Evolutionary conservation across 1,139 yeast species (phyloP), one percentile per base, ranked within the genome.

Genomic region (Candida frijolesensis): DNA sequence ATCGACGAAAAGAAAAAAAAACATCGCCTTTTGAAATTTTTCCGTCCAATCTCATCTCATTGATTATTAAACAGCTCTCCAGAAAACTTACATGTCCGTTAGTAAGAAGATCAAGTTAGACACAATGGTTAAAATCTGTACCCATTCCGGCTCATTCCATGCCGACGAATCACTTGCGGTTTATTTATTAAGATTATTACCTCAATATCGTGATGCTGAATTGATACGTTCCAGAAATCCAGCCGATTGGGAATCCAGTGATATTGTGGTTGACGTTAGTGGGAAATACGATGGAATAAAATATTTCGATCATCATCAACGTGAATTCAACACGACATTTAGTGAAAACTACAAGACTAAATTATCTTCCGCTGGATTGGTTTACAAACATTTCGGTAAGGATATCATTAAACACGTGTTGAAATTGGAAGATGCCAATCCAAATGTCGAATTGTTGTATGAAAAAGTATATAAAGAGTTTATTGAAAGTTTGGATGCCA

Each of bases 131-230:
- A 68, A 81, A 61, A 88, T 92, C 54, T 92, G 97, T 62, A 92
- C 97, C 14, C 97, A 91, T 65, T 89, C 95, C 43, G 99, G 99
- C 8, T 81, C 92, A 0, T 94, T 94, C 78, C 99, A 94, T 64
- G 98, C 99, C 18, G 99, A 94, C 69, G 99, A 94, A 68, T 86
- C 96, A n/a, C 79, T 95, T 53, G 99, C 98, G 1, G 97, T 92
- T 2, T 92, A 80, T 68, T 84, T 94, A 87, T 75, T 94, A 52
- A 83, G 80, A 60, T 74, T 83, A 29, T 74, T 94, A 48, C 96
- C 97, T 3, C 77, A 81, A 64, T 94, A 69, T 68, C 65, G 80
- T 50, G 77, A 83, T 52, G 85, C 96, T 12, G 78, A 76, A 50
- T 76, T 94, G 33, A 80, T 89, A 19, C 84, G 99, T 66, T 87